Conservation (phyloP, 768 basidiomycete genomes). For the Psilocybe sp. region DNA sequence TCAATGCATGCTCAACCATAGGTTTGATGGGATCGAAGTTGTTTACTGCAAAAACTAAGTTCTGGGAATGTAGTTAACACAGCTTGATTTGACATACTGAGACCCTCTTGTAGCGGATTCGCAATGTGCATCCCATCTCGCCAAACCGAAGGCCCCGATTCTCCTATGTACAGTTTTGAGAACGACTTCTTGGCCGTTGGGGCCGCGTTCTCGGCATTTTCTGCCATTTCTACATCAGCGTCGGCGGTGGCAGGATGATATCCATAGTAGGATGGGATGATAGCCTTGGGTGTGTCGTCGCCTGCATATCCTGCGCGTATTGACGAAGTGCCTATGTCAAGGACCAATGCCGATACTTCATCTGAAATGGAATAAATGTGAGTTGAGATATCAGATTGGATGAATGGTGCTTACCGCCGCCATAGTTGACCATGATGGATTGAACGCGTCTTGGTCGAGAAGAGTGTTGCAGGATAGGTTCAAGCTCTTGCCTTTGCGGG, state of each 20-base stretch:
- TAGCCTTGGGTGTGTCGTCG: conserved; percentile 91
- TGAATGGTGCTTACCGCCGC: conserved; percentile 60
- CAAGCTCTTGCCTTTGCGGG: conserved; percentile 4
- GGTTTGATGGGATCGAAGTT: conserved; percentile 76
- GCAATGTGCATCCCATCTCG: conserved; percentile 84
- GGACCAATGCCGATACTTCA: conserved; percentile 94
- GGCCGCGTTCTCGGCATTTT: conserved; percentile 36
- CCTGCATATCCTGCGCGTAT: conserved; percentile 96
- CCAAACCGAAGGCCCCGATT: conserved; percentile 89
- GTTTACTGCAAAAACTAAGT: conserved; percentile 40
- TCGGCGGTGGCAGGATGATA: conserved; percentile 49
- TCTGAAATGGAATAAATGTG: conserved; percentile 45
- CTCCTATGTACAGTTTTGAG: conserved; percentile 76
- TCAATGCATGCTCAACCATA: conserved; percentile 72
- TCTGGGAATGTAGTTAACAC: background rate
- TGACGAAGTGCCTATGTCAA: conserved; percentile 91
- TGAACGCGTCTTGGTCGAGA: background rate
- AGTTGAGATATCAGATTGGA: conserved; percentile 6
- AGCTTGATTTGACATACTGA: conserved; percentile 50
- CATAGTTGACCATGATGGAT: conserved; percentile 83
- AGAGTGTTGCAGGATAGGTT: conserved; percentile 5
- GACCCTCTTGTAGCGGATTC: conserved; percentile 80
- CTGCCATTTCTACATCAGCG: conserved; percentile 54
- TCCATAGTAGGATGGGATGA: conserved; percentile 88
- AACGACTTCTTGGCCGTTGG: conserved; percentile 34